Evolutionary conservation across 192 early-diverging fungal species (phyloP), one percentile per base, ranked within the genome.

Genomic region (Coemansia sp.): DNA sequence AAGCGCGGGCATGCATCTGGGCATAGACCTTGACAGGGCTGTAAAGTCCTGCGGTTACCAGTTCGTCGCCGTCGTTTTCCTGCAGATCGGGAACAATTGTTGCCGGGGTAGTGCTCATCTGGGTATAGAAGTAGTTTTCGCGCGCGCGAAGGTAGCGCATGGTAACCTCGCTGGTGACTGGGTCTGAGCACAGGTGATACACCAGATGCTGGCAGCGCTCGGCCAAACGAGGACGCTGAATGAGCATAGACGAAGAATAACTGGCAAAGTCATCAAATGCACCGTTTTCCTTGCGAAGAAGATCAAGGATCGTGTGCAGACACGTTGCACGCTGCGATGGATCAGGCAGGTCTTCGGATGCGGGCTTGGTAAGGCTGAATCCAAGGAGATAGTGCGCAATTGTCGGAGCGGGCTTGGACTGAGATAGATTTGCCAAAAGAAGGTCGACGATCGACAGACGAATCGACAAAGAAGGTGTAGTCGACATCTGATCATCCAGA

Each of bases 301-400:
- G 59, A 25, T 89, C 83, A 14, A 94, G 61, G 6, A 91, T 81
- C 0, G 86, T 72, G 68, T 92, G 88, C 29, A 93, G 76, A 32
- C 86, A 86, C 0, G 85, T 83, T 5, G 72, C 68, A 29, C 80
- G 80, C 76, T 83, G 71, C 8, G 71, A 61, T 7, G 76, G 62
- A 17, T 77, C 72, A 0, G 80, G 76, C 61, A 83, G 63, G 40
- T 77, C 79, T 25, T 73, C 76, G 1, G 79, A 38, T 10, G 75
- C 71, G 0, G 80, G 66, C 49, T 82, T 77, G 10, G 69, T 63
- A 22, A 86, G 63, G 66, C 90, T 80, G 63, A 89, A 96, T 2
- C 97, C 97, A 3, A 99, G 83, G 51, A 99, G 77, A 57, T 91
- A 97, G 73, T 98, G 95, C 16, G 94, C 87, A 50, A 98, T 79